Evolutionary conservation across 1,284 basidiomycete species (phyloP), one percentile per base, ranked within the genome.

Genomic region (Ustilago lituana): DNA sequence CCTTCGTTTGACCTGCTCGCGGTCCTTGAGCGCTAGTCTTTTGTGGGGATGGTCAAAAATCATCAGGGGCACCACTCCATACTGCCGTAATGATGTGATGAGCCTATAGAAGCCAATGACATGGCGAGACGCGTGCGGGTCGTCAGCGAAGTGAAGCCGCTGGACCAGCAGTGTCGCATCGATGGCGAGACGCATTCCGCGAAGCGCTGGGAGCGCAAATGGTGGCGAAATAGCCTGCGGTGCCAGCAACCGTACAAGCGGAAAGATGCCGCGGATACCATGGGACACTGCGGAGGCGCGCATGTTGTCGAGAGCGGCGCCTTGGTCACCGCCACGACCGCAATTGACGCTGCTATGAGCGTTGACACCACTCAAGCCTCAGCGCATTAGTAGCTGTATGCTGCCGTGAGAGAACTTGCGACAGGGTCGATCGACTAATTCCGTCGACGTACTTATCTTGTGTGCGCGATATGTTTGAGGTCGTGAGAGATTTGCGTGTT

Each of bases 1-100:
- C 29, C 46, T 65, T 23, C 71, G 44, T 36, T 69, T 76, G 29
- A 48, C 41, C 41, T 74, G 66, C 50, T 77, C 76, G 22, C 76
- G 57, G 17, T 56, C 49, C 50, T 77, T 77, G 24, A 62, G 52
- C 4, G 71, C 54, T 7, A 77, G 46, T 17, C 75, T 41, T 38
- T 73, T 66, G 19, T 63, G 60, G 1, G 74, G 71, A 23, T 77
- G 67, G 48, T 79, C 77, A 33, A 79, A 79, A 11, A 79, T 67
- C 70, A 79, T 74, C 32, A 79, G 57, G 1, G 77, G 73, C 4
- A 58, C 32, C 14, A 76, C 52, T 24, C 59, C 55, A 43, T 68
- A 32, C 19, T 65, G 59, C 8, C 65, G 63, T 12, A 79, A 45
- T n/a, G 70, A 53, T 6, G 43, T 55, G 40, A 77, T 51, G 27